These are phyloP conservation scores for Penicillium crystallinum DNA, from an alignment of 495 filamentous ascomycete genomes.

Conservation along the genomic window DNA sequence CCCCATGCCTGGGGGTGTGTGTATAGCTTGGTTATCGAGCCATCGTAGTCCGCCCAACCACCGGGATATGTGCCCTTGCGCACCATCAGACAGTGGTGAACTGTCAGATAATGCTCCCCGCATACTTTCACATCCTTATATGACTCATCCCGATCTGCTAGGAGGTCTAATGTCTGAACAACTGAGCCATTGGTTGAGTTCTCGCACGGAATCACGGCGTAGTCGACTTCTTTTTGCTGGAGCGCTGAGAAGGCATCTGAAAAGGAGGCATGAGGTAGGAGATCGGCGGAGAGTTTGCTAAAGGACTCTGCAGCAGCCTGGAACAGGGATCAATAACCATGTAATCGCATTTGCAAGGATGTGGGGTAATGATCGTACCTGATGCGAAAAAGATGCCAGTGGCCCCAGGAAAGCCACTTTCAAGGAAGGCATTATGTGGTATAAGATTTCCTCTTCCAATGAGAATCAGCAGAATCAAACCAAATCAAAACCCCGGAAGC, in stretches of 20 bases:
- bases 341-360: constrained; percentile 1
- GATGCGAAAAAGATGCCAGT: constrained; percentile 80
- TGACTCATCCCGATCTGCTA: constrained; percentile 61
- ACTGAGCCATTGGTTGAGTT: constrained; percentile 94
- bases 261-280: constrained; percentile 54
- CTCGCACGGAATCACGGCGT: constrained; percentile 90
- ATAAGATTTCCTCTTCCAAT: not conserved
- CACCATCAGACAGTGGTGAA: constrained; percentile 79
- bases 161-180: constrained; percentile 77
- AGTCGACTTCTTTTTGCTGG: constrained; percentile 54
- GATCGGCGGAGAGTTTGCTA: constrained; percentile 38
- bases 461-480: not conserved
- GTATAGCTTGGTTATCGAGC: constrained; percentile 55
- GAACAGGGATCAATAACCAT: constrained; percentile 11
- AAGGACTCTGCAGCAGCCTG: constrained; percentile 68
- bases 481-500: not conserved
- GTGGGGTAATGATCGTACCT: constrained; percentile 50
- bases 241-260: constrained; percentile 75
- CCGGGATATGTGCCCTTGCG: constrained; percentile 29
- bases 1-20: constrained; percentile 94
- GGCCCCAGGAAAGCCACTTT: constrained; percentile 82
- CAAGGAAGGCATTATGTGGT: constrained; percentile 18
- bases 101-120: constrained; percentile 75
- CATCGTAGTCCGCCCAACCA: constrained; percentile 24
- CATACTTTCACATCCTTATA: constrained; percentile 67